These are phyloP conservation scores for Cryptococcus maquisensis DNA, from an alignment of 1,284 basidiomycete species.

Conservation along the genomic window DNA sequence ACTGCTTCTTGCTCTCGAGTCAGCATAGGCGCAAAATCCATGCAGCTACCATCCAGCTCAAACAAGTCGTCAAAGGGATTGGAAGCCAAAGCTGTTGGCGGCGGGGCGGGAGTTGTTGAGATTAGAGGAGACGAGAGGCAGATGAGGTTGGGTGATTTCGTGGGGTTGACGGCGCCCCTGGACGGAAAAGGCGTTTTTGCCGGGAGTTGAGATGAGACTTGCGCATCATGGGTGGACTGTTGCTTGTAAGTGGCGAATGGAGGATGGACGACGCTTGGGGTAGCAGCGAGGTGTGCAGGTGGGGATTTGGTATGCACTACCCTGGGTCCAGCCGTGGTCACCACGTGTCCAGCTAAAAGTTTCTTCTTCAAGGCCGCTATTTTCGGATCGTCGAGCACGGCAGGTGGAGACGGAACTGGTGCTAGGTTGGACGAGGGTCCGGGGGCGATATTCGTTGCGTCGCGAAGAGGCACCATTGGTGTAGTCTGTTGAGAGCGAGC, in stretches of 20 bases:
- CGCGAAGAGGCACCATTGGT: no score
- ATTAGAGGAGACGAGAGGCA: background rate
- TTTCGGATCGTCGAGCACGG: background rate
- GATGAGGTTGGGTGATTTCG: slow-evolving; percentile 1
- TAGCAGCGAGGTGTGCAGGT: background rate
- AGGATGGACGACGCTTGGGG: background rate
- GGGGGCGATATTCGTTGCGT: no score
- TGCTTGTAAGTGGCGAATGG: background rate
- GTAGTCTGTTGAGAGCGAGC: background rate
- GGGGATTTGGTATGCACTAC: background rate
- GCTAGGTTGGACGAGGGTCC: no score
- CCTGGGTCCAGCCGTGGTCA: background rate
- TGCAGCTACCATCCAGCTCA: background rate
- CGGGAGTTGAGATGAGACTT: background rate
- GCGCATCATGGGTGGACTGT: background rate
- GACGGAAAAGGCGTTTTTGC: no score
- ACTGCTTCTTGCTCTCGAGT: background rate
- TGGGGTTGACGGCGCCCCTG: background rate
- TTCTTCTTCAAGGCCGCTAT: background rate
- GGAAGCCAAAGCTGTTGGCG: background rate
- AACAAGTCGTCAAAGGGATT: background rate
- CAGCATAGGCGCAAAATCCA: slow-evolving; percentile 1
- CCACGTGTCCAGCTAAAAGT: background rate
- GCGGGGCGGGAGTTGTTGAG: background rate
- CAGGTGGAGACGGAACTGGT: background rate